These are phyloP conservation scores for Phialocephala sp. DNA, from an alignment of 2,329 filamentous ascomycete species.

Conservation along the genomic window DNA sequence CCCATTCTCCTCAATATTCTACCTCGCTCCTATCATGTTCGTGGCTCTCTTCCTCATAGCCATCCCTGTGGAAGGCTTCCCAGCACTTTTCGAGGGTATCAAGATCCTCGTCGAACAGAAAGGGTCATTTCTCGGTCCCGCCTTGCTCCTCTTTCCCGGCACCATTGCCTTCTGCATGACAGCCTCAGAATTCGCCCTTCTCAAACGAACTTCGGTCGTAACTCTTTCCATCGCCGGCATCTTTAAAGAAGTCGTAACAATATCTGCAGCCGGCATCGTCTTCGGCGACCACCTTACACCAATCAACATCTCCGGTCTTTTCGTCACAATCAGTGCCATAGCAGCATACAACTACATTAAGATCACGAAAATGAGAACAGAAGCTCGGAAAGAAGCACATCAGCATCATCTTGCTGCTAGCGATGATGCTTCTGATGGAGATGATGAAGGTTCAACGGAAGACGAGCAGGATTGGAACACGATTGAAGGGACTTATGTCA, in stretches of 20 bases:
- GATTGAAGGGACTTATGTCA: slow-evolving; percentile 35
- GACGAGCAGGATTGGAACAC: slow-evolving; percentile 39
- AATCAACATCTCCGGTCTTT: slow-evolving; percentile 84
- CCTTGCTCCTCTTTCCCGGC: slow-evolving; percentile 87
- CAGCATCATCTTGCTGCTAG: slow-evolving; percentile 24
- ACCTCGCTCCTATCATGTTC: slow-evolving; percentile 98
- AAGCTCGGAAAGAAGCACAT: slow-evolving; percentile 65
- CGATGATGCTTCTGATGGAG: slow-evolving; percentile 33
- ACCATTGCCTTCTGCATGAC: slow-evolving; percentile 96
- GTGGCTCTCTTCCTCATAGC: slow-evolving; percentile 79
- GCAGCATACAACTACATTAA: slow-evolving; percentile 94
- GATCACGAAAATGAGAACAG: slow-evolving; percentile 83
- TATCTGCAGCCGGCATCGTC: slow-evolving; percentile 82
- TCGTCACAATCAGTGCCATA: slow-evolving; percentile 90
- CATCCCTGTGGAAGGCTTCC: slow-evolving; percentile 82
- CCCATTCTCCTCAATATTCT: slow-evolving; percentile 96
- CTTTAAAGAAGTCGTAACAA: slow-evolving; percentile 98
- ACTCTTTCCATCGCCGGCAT: slow-evolving; percentile 96
- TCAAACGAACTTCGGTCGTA: slow-evolving; percentile 94
- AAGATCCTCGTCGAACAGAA: slow-evolving; percentile 66
- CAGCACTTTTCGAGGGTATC: slow-evolving; percentile 70
- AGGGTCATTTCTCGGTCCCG: slow-evolving; percentile 68
- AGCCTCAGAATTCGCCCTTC: slow-evolving; percentile 89
- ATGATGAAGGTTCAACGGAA: slow-evolving; percentile 30
- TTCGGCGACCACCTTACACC: slow-evolving; percentile 88